phyloP scores from a whole-genome alignment of 2,329 filamentous ascomycete species.

The Monosporascus sp. region DNA sequence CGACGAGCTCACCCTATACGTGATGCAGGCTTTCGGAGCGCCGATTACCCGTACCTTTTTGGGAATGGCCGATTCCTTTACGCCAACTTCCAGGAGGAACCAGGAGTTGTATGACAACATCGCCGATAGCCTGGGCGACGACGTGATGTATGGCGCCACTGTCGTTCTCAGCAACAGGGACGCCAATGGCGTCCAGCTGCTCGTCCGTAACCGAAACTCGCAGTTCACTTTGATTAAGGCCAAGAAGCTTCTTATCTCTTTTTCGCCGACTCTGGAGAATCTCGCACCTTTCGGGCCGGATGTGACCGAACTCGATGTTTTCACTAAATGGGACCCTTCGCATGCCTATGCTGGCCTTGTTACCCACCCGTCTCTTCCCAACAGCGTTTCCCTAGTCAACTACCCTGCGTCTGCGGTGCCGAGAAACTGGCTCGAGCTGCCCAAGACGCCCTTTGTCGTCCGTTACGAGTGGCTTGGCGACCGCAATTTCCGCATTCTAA shows the following conservation, averaged over 20 bases:
- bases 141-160: constrained; percentile 32
- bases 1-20: constrained; percentile 37
- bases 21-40: constrained; percentile 36
- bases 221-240: constrained; percentile 24
- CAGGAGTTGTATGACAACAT: constrained; percentile 36
- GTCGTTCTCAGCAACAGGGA: constrained; percentile 27
- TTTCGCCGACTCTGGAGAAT: constrained; percentile 28
- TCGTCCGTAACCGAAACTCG: constrained; percentile 20
- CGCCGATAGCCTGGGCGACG: constrained; percentile 26
- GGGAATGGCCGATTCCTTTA: constrained; percentile 23
- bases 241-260: constrained; percentile 30
- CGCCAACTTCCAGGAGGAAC: constrained; percentile 30
- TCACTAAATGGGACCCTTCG: constrained; percentile 27
- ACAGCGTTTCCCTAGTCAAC: constrained; percentile 22
- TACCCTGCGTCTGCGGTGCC: constrained; percentile 19
- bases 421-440: constrained; percentile 22
- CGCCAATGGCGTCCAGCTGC: constrained; percentile 22
- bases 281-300: constrained; percentile 29
- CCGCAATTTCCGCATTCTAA: constrained; percentile 20
- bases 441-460: constrained; percentile 20
- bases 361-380: constrained; percentile 25
- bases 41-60: constrained; percentile 30
- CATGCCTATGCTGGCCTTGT: constrained; percentile 28
- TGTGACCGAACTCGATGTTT: constrained; percentile 22
- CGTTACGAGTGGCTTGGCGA: constrained; percentile 23